Conservation (phyloP, 257 asterid genomes). For the Ilex asprella region DNA sequence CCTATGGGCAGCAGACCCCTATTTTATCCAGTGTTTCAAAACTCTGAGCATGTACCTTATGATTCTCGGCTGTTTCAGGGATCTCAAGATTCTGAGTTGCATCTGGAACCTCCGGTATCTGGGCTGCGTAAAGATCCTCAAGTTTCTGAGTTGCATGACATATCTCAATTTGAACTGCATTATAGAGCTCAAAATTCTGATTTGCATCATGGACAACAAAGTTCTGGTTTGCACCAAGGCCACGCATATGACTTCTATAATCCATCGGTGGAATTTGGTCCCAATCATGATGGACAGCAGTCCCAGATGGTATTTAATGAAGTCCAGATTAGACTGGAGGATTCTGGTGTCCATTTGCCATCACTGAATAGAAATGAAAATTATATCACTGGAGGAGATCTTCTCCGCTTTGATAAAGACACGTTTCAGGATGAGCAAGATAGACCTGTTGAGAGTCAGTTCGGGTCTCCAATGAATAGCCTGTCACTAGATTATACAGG, state of each 20-base stretch:
- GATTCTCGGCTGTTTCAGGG: constrained; percentile 16
- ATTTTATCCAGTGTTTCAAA: constrained; percentile 23
- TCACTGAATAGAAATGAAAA: constrained; percentile 13
- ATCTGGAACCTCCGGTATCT: constrained; percentile 1
- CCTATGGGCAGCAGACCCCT: constrained; percentile 18
- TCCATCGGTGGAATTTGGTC: constrained; percentile 27
- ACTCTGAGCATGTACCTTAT: constrained; percentile 24
- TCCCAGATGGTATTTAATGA: constrained; percentile 27
- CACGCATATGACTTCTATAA: constrained; percentile 25
- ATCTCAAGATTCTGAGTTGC: constrained; percentile 13
- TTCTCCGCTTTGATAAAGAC: constrained; percentile 19
- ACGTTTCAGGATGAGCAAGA: constrained; percentile 17
- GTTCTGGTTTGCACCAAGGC: constrained; percentile 29
- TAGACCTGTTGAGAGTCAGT: constrained; percentile 26
- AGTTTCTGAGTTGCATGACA: constrained; percentile 22
- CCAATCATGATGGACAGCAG: constrained; percentile 24
- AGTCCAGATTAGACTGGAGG: constrained; percentile 20
- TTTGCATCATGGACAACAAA: constrained; percentile 21
- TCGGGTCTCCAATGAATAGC: constrained; percentile 31
- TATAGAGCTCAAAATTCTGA: constrained; percentile 26
- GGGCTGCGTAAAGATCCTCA: background rate
- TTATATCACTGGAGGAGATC: constrained; percentile 16
- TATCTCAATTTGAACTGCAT: constrained; percentile 28
- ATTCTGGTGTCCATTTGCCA: constrained; percentile 17
- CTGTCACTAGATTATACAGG: constrained; percentile 35